Base-by-base conservation (phyloP, 1,284 basidiomycete species). In the Ceratobasidium sp. region DNA sequence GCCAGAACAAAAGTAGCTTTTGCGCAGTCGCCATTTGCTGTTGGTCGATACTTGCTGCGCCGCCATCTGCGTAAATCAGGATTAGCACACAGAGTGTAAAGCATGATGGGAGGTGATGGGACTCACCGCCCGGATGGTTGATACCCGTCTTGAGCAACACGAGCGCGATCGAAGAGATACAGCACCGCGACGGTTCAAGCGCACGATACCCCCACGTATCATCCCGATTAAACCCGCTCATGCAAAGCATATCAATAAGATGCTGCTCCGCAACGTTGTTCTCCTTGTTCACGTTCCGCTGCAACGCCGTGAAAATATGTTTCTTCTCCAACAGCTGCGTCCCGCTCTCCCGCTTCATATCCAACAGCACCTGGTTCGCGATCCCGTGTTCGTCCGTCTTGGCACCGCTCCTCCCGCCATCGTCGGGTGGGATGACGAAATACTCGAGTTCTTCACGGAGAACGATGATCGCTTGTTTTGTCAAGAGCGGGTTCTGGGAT, bases 201-300 rank as follows among this genome's bases (percentile, higher is more conserved):
- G 97, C 95, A 68, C 97, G 92, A 88, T 95, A 99, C 18, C 98
- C 97, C 97, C 97, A 99, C 83, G 93, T 91, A 86, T 99, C 98
- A 40, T 97, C 94, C 44, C 97, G 93, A 84, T 97, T 92, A 85
- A 99, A 99, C 26, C 97, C 97, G 85, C 97, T 97, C 96, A 99
- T 98, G 87, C 98, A 99, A 77, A 99, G 90, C 97, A 99, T 99
- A 87, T 99, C 98, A 86, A 99, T 99, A 81, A 99, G 88, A 87
- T 99, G 97, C 87, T 99, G 97, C 86, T 99, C 97, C 20, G 97
- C 97, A 81, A 98, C 89, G 85, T 99, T 99, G 86, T 99, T 99
- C 88, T 99, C 97, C 89, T 98, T 98, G 88, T 98, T 98, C 80
- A 99, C 97, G 86, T 99, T 99, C 82, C 98, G 89, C 88, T 99